Evolutionary conservation across 495 filamentous ascomycete genomes (phyloP), one percentile per base, ranked within the genome.

Genomic region (Paragyromitra xinjiangensis): DNA sequence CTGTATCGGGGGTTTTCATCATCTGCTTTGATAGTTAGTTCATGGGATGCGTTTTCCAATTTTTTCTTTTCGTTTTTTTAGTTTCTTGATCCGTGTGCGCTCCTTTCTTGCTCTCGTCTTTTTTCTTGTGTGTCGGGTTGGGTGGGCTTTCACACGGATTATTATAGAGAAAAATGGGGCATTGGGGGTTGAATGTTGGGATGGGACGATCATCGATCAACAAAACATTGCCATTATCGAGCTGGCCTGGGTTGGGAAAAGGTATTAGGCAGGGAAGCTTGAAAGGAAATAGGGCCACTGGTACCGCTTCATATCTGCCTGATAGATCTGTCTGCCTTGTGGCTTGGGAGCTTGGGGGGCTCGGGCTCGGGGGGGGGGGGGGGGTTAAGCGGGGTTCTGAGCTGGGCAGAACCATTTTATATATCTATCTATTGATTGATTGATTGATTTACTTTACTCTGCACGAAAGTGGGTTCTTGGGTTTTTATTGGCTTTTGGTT

Each of bases 71-170:
- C 34, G 0, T 44, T 26, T 29, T 63, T 45, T 75, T 44, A 44
- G 14, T 71, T 71, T 71, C 39, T 22, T 55, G 70, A 8, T 48
- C 40, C 24, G 34, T 66, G 69, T 40, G 51, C 44, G 51, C 66
- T 72, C 66, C 37, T 69, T 75, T 69, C 56, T 65, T 44, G 50
- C 58, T 37, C 64, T 73, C 56, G 9, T 19, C 24, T 51, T 63
- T 71, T 67, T 72, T 58, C 58, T 77, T 67, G 69, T 71, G 73
- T 76, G 73, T 58, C 42, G 71, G 71, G 64, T 73, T 67, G 61
- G 70, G 62, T 69, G 42, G 71, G 69, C 71, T 77, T 73, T 73
- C 74, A 77, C 68, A 77, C 74, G 74, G 74, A 51, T 77, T 73
- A 73, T 71, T 76, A 64, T 76, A 73, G 69, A 73, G 74, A 77